phyloP scores from a whole-genome alignment of 2,329 filamentous ascomycete genomes.

The Passalora sequoiae region DNA sequence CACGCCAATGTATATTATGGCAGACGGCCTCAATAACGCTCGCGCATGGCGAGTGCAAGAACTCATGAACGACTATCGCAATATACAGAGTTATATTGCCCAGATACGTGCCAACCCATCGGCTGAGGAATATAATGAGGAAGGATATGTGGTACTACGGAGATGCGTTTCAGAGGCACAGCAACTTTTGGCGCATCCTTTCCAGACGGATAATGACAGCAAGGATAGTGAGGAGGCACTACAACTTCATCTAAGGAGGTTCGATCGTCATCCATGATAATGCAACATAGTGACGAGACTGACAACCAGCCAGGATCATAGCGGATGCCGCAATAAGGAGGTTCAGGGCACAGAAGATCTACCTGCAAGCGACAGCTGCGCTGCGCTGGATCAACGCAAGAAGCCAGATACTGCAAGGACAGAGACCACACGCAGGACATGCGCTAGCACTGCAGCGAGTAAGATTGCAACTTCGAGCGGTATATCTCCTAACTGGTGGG shows the following conservation, averaged over 20 bases:
- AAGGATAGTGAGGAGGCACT: slow-evolving; percentile 48
- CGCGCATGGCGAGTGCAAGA: slow-evolving; percentile 59
- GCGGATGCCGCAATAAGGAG: slow-evolving; percentile 55
- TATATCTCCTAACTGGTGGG: too few species aligned
- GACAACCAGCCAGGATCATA: slow-evolving; percentile 59
- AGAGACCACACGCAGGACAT: slow-evolving; percentile 46
- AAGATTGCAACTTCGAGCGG: too few species aligned
- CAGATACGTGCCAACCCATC: slow-evolving; percentile 49
- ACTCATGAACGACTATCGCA: slow-evolving; percentile 61
- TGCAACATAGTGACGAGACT: neutral
- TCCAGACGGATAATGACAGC: slow-evolving; percentile 26
- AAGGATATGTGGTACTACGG: slow-evolving; percentile 55
- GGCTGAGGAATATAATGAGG: slow-evolving; percentile 53
- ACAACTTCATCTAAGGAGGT: slow-evolving; percentile 55
- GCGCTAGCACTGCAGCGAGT: slow-evolving; percentile 46
- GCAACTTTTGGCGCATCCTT: slow-evolving; percentile 50
- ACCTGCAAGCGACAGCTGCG: slow-evolving; percentile 54
- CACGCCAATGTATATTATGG: slow-evolving; percentile 38
- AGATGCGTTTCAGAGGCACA: slow-evolving; percentile 54
- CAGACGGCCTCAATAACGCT: slow-evolving; percentile 58
- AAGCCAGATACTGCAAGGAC: slow-evolving; percentile 47
- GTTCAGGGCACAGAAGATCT: slow-evolving; percentile 58
- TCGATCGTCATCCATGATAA: slow-evolving; percentile 10
- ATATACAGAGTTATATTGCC: slow-evolving; percentile 54
- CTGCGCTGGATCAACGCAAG: slow-evolving; percentile 55